phyloP scores from a whole-genome alignment of 169 alveolate genomes.

The Sarcocystis neurona region DNA sequence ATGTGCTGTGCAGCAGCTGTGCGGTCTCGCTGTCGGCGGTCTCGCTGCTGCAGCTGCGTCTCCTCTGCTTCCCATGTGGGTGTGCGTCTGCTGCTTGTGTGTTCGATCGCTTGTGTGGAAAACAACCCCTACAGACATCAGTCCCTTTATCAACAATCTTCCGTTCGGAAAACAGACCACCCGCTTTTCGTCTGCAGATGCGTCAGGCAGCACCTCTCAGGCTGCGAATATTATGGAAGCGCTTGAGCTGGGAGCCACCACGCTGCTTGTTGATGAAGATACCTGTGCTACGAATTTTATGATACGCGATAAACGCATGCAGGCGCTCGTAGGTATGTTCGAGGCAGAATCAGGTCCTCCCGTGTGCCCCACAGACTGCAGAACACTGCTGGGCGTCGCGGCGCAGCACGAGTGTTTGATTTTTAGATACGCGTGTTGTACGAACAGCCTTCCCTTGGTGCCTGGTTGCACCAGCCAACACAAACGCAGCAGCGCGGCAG shows the following conservation, averaged over 20 bases:
- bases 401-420: too few relatives aligned
- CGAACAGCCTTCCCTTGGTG: too few relatives aligned
- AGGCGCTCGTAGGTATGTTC: constrained; percentile 63
- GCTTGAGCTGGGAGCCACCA: constrained; percentile 75
- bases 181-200: constrained; percentile 68
- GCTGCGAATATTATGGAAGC: constrained; percentile 83
- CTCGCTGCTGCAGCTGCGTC: too few relatives aligned
- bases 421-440: too few relatives aligned
- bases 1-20: too few relatives aligned
- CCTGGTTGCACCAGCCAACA: too few relatives aligned
- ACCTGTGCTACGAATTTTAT: constrained; percentile 77
- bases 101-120: background rate
- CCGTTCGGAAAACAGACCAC: constrained; percentile 72
- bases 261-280: constrained; percentile 76
- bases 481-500: too few relatives aligned
- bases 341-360: too few relatives aligned
- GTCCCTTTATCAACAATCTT: constrained; percentile 75
- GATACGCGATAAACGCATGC: constrained; percentile 69
- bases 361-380: too few relatives aligned
- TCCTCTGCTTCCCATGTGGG: too few relatives aligned
- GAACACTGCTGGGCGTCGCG: too few relatives aligned
- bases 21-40: too few relatives aligned
- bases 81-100: background rate
- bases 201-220: constrained; percentile 80
- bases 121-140: constrained; percentile 66